Evolutionary conservation across 805 yeast genomes (phyloP).

Genomic region (Lachancea thermotolerans): DNA sequence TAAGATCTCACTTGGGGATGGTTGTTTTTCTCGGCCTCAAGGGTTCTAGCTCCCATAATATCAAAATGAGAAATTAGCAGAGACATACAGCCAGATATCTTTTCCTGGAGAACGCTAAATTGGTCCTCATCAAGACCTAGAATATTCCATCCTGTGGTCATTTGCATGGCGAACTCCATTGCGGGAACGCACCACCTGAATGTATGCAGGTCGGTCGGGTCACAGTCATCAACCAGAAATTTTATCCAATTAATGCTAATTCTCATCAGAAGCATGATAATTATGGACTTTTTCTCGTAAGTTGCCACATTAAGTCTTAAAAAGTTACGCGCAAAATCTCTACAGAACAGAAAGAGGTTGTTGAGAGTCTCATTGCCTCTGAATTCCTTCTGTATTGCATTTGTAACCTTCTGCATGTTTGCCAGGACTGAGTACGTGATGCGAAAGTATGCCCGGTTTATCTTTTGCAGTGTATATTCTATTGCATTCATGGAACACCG

Average conservation of each 20-base stretch:
- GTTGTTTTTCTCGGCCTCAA: slow-evolving; percentile 46
- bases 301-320: slow-evolving; percentile 56
- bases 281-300: slow-evolving; percentile 48
- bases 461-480: slow-evolving; percentile 61
- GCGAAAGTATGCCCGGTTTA: slow-evolving; percentile 59
- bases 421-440: slow-evolving; percentile 61
- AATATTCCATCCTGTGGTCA: slow-evolving; percentile 86
- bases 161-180: slow-evolving; percentile 89
- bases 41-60: slow-evolving; percentile 93
- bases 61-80: slow-evolving; percentile 91
- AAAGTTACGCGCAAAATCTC: slow-evolving; percentile 75
- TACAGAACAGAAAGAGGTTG: slow-evolving; percentile 64
- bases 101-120: slow-evolving; percentile 61
- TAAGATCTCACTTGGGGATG: slow-evolving; percentile 28
- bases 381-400: slow-evolving; percentile 48
- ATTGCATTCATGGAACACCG: slow-evolving; percentile 68
- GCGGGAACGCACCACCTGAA: slow-evolving; percentile 97
- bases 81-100: slow-evolving; percentile 93
- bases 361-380: slow-evolving; percentile 75
- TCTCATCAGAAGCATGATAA: slow-evolving; percentile 65
- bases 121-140: slow-evolving; percentile 72
- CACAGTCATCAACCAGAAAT: slow-evolving; percentile 89
- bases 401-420: slow-evolving; percentile 45
- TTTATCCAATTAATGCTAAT: slow-evolving; percentile 86
- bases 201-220: slow-evolving; percentile 83